phyloP scores from a whole-genome alignment of 1,284 basidiomycete species.

The Cystobasidium slooffiae region DNA sequence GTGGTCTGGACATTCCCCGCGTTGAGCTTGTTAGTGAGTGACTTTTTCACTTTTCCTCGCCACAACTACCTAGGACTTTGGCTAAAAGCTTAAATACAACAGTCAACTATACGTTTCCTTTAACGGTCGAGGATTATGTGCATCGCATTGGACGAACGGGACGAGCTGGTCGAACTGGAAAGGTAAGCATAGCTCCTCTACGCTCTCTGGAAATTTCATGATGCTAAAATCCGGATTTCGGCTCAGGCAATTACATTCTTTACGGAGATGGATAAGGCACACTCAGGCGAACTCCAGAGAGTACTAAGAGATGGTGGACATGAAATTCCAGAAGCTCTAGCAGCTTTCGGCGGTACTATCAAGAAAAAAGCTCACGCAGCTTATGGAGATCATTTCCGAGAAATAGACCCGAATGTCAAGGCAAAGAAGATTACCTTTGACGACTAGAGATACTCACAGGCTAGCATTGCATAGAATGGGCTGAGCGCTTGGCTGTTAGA shows the following conservation, averaged over 20 bases:
- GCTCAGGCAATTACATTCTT: constrained; percentile 86
- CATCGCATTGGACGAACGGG: constrained; percentile 97
- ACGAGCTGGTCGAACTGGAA: constrained; percentile 86
- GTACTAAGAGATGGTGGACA: constrained; percentile 87
- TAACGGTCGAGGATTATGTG: constrained; percentile 90
- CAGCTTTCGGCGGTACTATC: constrained; percentile 93
- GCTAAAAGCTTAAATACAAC: constrained; percentile 54
- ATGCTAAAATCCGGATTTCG: not conserved
- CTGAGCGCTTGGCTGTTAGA: not conserved
- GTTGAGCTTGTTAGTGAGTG: constrained; percentile 68
- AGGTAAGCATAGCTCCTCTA: constrained; percentile 57
- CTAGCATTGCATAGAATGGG: not conserved
- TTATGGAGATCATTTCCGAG: constrained; percentile 58
- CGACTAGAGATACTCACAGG: constrained; percentile 45
- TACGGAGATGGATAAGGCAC: constrained; percentile 60
- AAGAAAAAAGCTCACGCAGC: constrained; percentile 90
- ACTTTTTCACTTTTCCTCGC: not conserved
- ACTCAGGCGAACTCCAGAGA: constrained; percentile 80
- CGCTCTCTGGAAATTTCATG: not conserved
- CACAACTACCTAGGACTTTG: constrained; percentile 59
- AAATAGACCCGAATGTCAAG: constrained; percentile 66
- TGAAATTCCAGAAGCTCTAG: constrained; percentile 70
- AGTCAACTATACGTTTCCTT: constrained; percentile 90
- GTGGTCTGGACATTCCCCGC: constrained; percentile 95
- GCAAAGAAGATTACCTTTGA: constrained; percentile 88